Conservation (phyloP, 805 yeast species). For the Schizosaccharomyces pombe region DNA sequence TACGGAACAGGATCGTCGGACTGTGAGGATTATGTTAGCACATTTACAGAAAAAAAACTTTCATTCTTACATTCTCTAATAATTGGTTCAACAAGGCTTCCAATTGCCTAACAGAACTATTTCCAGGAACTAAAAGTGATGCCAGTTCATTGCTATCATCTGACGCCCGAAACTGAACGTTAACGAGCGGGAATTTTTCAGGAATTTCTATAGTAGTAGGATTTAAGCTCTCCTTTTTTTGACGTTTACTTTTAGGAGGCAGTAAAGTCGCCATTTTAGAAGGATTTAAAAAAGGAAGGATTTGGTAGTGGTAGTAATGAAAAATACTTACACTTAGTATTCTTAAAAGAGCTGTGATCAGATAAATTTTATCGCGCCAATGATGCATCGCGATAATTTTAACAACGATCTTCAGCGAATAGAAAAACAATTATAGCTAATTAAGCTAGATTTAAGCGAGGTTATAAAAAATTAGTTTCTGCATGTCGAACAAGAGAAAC, state of each 20-base stretch:
- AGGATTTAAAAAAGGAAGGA: not conserved
- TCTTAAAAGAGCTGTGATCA: too few species aligned
- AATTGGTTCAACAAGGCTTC: constrained; percentile 71
- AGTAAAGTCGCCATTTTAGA: constrained; percentile 3
- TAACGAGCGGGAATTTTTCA: constrained; percentile 1
- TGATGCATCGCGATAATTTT: too few species aligned
- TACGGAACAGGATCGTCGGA: constrained; percentile 74
- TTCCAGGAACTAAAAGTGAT: constrained; percentile 46
- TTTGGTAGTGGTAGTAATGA: not conserved
- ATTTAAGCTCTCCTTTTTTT: not conserved
- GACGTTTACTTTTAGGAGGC: constrained; percentile 2
- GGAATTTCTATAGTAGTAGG: not conserved
- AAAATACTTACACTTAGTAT: too few species aligned
- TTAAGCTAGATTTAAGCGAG: too few species aligned
- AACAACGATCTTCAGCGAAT: too few species aligned
- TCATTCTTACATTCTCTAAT: constrained; percentile 20
- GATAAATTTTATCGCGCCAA: too few species aligned
- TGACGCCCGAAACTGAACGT: not conserved
- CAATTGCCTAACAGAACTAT: constrained; percentile 58
- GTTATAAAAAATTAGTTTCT: too few species aligned
- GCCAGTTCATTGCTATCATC: not conserved
- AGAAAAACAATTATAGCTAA: too few species aligned
- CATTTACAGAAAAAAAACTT: not conserved
- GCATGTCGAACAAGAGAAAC: too few species aligned
- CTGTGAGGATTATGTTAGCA: not conserved